These are phyloP conservation scores for Alnus glutinosa DNA, from an alignment of 306 rosid species.

Conservation along the genomic window DNA sequence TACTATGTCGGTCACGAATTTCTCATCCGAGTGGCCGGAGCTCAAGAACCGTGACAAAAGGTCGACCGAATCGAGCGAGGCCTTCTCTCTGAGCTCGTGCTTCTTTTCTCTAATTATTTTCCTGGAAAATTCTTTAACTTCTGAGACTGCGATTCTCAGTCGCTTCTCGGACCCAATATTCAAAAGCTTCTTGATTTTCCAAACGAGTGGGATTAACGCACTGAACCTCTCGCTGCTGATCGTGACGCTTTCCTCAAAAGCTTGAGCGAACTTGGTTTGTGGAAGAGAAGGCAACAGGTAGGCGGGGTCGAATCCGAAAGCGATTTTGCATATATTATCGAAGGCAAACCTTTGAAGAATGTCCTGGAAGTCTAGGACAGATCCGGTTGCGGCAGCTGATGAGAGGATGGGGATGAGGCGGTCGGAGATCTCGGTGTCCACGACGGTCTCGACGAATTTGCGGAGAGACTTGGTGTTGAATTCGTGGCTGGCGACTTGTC, in stretches of 20 bases:
- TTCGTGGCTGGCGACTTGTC: constrained; percentile 34
- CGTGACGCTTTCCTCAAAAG: constrained; percentile 45
- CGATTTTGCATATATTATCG: constrained; percentile 65
- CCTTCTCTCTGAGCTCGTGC: constrained; percentile 29
- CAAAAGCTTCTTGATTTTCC: constrained; percentile 44
- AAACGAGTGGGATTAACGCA: constrained; percentile 18
- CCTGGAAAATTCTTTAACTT: constrained; percentile 48
- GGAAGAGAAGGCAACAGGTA: constrained; percentile 58
- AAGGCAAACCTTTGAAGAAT: constrained; percentile 72
- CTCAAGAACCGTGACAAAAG: constrained; percentile 51
- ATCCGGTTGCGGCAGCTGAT: constrained; percentile 8
- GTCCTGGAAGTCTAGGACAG: constrained; percentile 51
- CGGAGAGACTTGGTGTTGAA: constrained; percentile 14
- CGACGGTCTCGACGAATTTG: no score
- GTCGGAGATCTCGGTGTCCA: constrained; percentile 24
- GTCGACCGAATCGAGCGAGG: constrained; percentile 36
- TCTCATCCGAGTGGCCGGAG: constrained; percentile 54
- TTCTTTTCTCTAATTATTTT: constrained; percentile 49
- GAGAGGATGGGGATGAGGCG: constrained; percentile 36
- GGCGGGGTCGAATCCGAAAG: constrained; percentile 67
- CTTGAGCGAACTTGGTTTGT: constrained; percentile 43
- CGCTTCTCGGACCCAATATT: constrained; percentile 48
- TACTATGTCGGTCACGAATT: constrained; percentile 48
- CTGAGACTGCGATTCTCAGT: constrained; percentile 26
- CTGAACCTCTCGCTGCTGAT: constrained; percentile 41